Evolutionary conservation across 1,284 basidiomycete species (phyloP), one percentile per base, ranked within the genome.

Genomic region (Tilletia indica): DNA sequence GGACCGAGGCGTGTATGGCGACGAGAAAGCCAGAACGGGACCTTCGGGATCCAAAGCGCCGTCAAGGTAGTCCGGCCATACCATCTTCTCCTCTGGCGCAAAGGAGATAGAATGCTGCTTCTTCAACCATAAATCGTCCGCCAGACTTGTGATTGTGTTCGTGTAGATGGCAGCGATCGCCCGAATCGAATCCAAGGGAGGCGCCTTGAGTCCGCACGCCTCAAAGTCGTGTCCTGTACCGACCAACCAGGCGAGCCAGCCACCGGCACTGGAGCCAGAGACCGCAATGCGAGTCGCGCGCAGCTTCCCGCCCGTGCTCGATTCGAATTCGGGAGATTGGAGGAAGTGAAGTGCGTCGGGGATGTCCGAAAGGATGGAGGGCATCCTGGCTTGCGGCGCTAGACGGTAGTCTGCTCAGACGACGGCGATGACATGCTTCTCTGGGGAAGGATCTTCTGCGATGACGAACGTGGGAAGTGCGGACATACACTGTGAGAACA

Each of bases 361-460:
- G 16, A 75, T 66, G 69, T 81, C 79, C 5, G 73, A 61, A 4
- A 81, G 58, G 49, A 82, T 80, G 19, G 58, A 64, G 0, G 78
- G 76, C 12, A 80, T 34, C 12, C 78, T 70, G 8, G 68, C 72
- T 70, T 81, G 80, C 2, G 77, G 78, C 5, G 78, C 80, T 45
- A 78, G 71, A 31, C 77, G 71, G 68, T 80, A 80, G 68, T 82
- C 80, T 42, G 77, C 58, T 11, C 74, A 72, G 42, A 81, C 71
- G 5, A 77, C 47, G 39, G 61, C 68, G 6, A 81, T 54, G 47
- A 61, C 58, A 48, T 78, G 73, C 63, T 71, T 71, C 25, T 71
- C 36, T 9, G 9, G 61, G 25, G 14, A 14, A 14, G 14, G 9
- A 45, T 14, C 42, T 45, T 14, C 6, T 45, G 6, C 42, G 6